phyloP scores from a whole-genome alignment of 805 yeast species.

The Candida mattraensis region DNA sequence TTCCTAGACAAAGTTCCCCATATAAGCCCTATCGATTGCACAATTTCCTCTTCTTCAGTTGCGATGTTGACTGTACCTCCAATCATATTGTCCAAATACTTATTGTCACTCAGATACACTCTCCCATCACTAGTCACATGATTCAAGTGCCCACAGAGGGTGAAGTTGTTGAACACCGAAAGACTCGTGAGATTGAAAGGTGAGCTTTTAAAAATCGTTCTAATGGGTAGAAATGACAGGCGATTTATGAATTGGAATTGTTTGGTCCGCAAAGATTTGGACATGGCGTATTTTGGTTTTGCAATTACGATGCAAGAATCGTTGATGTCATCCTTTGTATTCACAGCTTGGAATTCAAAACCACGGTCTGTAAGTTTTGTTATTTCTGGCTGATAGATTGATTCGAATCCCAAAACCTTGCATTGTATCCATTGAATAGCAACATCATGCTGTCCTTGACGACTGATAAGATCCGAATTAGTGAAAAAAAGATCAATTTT shows the following conservation, averaged over 20 bases:
- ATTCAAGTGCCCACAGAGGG: slow-evolving; percentile 25
- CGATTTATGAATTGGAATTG: slow-evolving; percentile 7
- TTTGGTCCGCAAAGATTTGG: slow-evolving; percentile 1
- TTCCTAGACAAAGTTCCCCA: slow-evolving; percentile 38
- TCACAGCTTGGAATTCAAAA: slow-evolving; percentile 35
- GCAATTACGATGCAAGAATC: slow-evolving; percentile 18
- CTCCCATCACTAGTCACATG: slow-evolving; percentile 24
- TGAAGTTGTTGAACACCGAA: slow-evolving; percentile 23
- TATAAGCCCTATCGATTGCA: slow-evolving; percentile 45
- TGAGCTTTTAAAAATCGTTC: slow-evolving; percentile 19
- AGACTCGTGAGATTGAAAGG: slow-evolving; percentile 28
- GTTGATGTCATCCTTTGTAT: slow-evolving; percentile 26
- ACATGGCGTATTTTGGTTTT: slow-evolving; percentile 13
- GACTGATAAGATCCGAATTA: slow-evolving; percentile 14
- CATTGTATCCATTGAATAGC: slow-evolving; percentile 23
- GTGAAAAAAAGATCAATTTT: slow-evolving; percentile 19
- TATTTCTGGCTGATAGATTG: too few relatives aligned
- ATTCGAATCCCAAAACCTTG: slow-evolving; percentile 11
- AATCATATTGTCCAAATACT: slow-evolving; percentile 45
- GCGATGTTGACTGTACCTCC: slow-evolving; percentile 38
- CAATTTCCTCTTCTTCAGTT: neutral
- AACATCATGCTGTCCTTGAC: slow-evolving; percentile 10
- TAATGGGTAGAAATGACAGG: too few relatives aligned
- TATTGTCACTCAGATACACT: slow-evolving; percentile 36
- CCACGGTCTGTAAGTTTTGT: slow-evolving; percentile 10